Evolutionary conservation across 495 filamentous ascomycete species (phyloP), one percentile per base, ranked within the genome.

Genomic region (Annulohypoxylon nitens): DNA sequence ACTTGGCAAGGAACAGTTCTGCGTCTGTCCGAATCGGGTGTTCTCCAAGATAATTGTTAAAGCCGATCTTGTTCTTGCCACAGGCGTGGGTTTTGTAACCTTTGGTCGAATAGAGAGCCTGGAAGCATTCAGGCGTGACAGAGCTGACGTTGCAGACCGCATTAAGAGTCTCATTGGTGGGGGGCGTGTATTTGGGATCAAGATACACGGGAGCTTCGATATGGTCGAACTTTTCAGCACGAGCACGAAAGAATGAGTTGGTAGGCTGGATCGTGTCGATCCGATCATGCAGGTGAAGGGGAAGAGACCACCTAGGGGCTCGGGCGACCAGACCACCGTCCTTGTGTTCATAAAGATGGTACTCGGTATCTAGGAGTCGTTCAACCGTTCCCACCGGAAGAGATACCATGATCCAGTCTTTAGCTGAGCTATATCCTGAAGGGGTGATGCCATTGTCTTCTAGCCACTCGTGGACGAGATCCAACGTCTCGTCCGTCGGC

Each of bases 251-350:
- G 58, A 93, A 92, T 5, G 88, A 89, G 41, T 86, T 92, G 4
- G 89, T 91, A n/a, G 90, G 90, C 78, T 92, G 90, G 48, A 92
- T 86, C 5, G 88, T 84, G 58, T 89, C 86, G 66, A 93, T 85
- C 71, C 90, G 88, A 30, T 78, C 78, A 63, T 87, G 86, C 4
- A 93, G 77, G 3, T 84, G 77, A 54, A 86, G 82, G 0, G 91
- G 91, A 11, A 93, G 82, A 14, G 88, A 90, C 81, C 92, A 93
- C 47, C 83, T 73, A n/a, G 87, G 86, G 4, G 90, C 88, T 10
- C 90, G 85, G 83, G 83, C 81, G 41, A 72, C 81, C 20, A 62
- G 70, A 59, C 58, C 77, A 66, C 58, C 80, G 79, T 75, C 81
- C 55, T 78, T 75, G 20, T 91, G 87, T 64, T 86, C 79, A 75